Percentiles rank a stretch among this genome's conserved stretches.
phyloP scores from a whole-genome alignment of 495 filamentous ascomycete genomes.

The Pseudomonodictys pantanalensis region DNA sequence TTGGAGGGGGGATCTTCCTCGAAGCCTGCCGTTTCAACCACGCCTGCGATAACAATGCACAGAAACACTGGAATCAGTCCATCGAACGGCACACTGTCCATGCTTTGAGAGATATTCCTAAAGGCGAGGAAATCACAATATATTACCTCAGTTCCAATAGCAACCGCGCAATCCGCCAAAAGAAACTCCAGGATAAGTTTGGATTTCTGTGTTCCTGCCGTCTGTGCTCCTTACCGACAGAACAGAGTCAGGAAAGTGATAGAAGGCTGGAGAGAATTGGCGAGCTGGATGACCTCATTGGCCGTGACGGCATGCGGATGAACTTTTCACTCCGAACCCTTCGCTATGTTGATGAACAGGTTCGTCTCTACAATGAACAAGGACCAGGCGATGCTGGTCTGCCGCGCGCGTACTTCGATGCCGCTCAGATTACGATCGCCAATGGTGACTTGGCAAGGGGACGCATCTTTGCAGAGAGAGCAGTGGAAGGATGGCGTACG shows the following conservation, averaged over 20 bases:
- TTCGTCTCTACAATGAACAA: constrained; percentile 24
- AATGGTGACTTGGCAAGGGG: constrained; percentile 27
- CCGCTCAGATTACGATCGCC: constrained; percentile 22
- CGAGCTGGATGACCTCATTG: constrained; percentile 16
- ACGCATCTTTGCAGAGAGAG: constrained; percentile 23
- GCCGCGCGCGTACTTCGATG: constrained; percentile 19
- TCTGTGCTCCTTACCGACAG: constrained; percentile 21
- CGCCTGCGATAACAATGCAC: constrained; percentile 33
- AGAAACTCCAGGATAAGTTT: constrained; percentile 20
- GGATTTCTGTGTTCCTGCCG: constrained; percentile 18
- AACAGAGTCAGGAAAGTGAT: constrained; percentile 20
- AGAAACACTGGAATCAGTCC: constrained; percentile 31
- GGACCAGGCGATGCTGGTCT: constrained; percentile 14
- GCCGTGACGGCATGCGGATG: constrained; percentile 14
- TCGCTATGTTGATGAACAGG: constrained; percentile 23
- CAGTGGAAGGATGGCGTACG: constrained; percentile 26
- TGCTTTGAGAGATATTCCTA: constrained; percentile 28
- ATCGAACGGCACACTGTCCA: constrained; percentile 26
- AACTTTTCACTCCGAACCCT: constrained; percentile 20
- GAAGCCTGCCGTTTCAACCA: constrained; percentile 32
- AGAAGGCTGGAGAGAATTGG: constrained; percentile 14
- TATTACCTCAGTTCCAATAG: constrained; percentile 15
- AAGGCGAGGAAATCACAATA: constrained; percentile 31
- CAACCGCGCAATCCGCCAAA: constrained; percentile 14
- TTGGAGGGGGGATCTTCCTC: constrained; percentile 27